Evolutionary conservation across 1,284 basidiomycete species (phyloP).

Genomic region (Malassezia nana): DNA sequence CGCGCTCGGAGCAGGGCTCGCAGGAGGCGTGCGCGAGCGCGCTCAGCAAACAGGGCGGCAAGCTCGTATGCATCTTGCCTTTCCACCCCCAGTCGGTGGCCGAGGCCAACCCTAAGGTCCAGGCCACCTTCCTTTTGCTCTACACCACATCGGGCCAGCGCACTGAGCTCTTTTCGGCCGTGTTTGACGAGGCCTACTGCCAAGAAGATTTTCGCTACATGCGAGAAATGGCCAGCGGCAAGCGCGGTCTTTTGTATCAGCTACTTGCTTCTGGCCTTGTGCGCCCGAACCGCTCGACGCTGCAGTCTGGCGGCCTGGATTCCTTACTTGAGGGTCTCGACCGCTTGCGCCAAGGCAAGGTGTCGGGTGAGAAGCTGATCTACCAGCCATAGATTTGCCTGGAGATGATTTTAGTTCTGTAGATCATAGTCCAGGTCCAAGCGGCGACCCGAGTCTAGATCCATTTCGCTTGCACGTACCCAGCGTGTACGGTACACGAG

Average conservation of each 20-base stretch:
- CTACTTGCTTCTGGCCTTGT: conserved; percentile 26
- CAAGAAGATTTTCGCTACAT: conserved; percentile 10
- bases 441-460: conserved; percentile 15
- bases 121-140: conserved; percentile 32
- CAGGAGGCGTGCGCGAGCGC: conserved; percentile 27
- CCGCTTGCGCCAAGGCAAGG: conserved; percentile 30
- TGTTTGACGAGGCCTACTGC: conserved; percentile 22
- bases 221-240: conserved; percentile 19
- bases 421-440: not conserved
- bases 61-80: conserved; percentile 33
- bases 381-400: conserved; percentile 8
- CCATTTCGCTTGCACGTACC: conserved; percentile 16
- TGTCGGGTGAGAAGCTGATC: conserved; percentile 37
- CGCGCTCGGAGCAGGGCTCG: conserved; percentile 39
- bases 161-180: conserved; percentile 18
- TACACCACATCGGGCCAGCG: conserved; percentile 30
- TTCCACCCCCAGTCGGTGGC: conserved; percentile 28
- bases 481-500: conserved; percentile 11
- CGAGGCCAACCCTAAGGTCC: conserved; percentile 27
- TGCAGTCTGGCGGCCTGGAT: conserved; percentile 29
- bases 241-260: conserved; percentile 26
- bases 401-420: not conserved
- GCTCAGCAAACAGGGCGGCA: conserved; percentile 26
- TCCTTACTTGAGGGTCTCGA: conserved; percentile 29
- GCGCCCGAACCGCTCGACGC: conserved; percentile 30